Evolutionary conservation across 2,329 filamentous ascomycete genomes (phyloP).

Genomic region (Alternaria sp.): DNA sequence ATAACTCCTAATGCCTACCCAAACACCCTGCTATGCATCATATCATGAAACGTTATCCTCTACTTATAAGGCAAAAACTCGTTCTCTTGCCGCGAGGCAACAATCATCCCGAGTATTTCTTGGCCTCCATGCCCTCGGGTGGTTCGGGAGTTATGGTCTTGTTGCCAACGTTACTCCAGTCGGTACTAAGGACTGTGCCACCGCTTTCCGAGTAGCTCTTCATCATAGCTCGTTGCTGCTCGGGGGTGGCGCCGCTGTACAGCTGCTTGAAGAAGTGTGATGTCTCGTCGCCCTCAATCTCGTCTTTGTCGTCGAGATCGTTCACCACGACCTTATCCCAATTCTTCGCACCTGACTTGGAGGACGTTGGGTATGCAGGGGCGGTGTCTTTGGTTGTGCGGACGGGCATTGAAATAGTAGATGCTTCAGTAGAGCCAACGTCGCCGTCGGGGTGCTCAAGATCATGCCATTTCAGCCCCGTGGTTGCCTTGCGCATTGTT

Average conservation of each 20-base stretch:
- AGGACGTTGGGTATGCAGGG: constrained; percentile 84
- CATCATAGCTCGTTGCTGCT: constrained; percentile 92
- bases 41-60: neutral
- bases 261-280: constrained; percentile 90
- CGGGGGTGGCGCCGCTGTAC: constrained; percentile 76
- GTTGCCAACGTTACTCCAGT: constrained; percentile 82
- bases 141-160: constrained; percentile 74
- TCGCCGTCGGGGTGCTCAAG: constrained; percentile 55
- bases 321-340: constrained; percentile 80
- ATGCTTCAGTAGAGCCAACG: constrained; percentile 13
- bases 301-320: constrained; percentile 61
- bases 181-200: constrained; percentile 88
- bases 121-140: constrained; percentile 78
- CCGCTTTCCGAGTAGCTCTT: constrained; percentile 96
- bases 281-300: constrained; percentile 66
- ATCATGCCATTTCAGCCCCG: constrained; percentile 71
- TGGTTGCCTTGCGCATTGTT: constrained; percentile 68
- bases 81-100: neutral
- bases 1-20: neutral
- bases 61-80: neutral
- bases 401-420: constrained; percentile 22
- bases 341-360: constrained; percentile 81
- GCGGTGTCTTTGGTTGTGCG: constrained; percentile 30
- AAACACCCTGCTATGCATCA: constrained; percentile 14
- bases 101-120: constrained; percentile 59